These are phyloP conservation scores for Cadophora gregata DNA, from an alignment of 2,329 filamentous ascomycete genomes.

Conservation along the genomic window DNA sequence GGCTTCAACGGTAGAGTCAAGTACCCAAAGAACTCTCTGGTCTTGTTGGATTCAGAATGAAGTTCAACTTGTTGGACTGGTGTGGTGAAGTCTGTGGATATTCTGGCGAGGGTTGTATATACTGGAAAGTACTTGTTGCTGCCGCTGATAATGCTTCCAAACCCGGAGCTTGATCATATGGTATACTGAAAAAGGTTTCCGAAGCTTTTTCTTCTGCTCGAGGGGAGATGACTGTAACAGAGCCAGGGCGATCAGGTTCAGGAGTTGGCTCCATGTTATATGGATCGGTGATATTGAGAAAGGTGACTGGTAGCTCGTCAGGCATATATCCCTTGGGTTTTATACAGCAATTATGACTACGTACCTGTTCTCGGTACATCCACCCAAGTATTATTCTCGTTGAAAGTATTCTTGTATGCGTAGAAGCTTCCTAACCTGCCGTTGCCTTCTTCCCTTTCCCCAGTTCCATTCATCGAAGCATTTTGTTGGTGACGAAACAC, in stretches of 20 bases:
- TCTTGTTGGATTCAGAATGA: conserved; percentile 55
- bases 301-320: conserved; percentile 53
- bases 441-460: conserved; percentile 47
- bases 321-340: background rate
- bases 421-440: conserved; percentile 63
- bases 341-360: background rate
- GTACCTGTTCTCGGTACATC: conserved; percentile 64
- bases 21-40: conserved; percentile 35
- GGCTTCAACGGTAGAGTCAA: background rate
- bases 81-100: conserved; percentile 36
- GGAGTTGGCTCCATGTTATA: conserved; percentile 57
- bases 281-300: conserved; percentile 66
- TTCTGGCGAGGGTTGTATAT: conserved; percentile 36
- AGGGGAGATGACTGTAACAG: conserved; percentile 26
- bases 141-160: conserved; percentile 60
- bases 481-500: conserved; percentile 74
- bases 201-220: conserved; percentile 32
- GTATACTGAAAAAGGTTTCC: conserved; percentile 34
- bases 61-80: conserved; percentile 55
- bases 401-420: conserved; percentile 70
- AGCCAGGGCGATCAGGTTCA: conserved; percentile 42
- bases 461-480: conserved; percentile 66
- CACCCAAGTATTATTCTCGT: conserved; percentile 65
- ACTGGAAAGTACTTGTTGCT: conserved; percentile 51
- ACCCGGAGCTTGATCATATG: conserved; percentile 52